Percentiles rank a stretch among this genome's conserved stretches.
These are phyloP conservation scores for Quercus tomentella DNA, from an alignment of 331 rosid species.

Conservation along the genomic window DNA sequence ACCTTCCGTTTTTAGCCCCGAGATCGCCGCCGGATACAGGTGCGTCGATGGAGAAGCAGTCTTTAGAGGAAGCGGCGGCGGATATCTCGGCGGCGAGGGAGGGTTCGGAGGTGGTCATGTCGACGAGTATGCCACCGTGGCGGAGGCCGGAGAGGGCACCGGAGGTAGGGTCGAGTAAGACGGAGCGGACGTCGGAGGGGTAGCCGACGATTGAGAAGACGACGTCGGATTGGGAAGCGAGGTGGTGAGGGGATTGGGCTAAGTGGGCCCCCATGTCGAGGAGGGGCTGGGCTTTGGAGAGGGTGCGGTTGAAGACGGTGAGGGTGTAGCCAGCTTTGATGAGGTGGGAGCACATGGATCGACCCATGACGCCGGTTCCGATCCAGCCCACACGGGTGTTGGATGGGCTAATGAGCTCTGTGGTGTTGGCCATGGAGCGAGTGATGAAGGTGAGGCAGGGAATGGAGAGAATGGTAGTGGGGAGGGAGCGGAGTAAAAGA, in stretches of 20 bases:
- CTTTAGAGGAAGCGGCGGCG: conserved; percentile 43
- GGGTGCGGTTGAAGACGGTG: conserved; percentile 94
- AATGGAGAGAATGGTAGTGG: conserved; percentile 8
- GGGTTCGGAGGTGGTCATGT: conserved; percentile 97
- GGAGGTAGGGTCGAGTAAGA: conserved; percentile 59
- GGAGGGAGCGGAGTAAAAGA: conserved; percentile 21
- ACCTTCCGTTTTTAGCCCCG: conserved; percentile 70
- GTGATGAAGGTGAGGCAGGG: conserved; percentile 1
- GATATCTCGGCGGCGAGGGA: conserved; percentile 79
- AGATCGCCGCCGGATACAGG: conserved; percentile 93
- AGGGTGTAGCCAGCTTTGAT: conserved; percentile 79
- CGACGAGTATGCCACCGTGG: conserved; percentile 71
- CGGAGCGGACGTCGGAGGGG: conserved; percentile 93
- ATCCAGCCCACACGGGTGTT: conserved; percentile 92
- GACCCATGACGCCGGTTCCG: conserved; percentile 97
- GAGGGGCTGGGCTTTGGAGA: conserved; percentile 82
- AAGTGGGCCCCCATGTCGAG: conserved; percentile 68
- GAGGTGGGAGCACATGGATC: conserved; percentile 78
- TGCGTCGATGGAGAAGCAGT: conserved; percentile 66
- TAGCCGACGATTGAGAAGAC: conserved; percentile 91
- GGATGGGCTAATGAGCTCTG: conserved; percentile 53
- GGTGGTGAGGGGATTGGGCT: conserved; percentile 56
- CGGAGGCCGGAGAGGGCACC: conserved; percentile 84
- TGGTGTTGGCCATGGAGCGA: conserved; percentile 45
- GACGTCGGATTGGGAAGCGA: conserved; percentile 79